A percentile compares a stretch with the other conserved stretches of the same genome.
phyloP scores from a whole-genome alignment of 805 yeast species.

The Lachancea nothofagi region DNA sequence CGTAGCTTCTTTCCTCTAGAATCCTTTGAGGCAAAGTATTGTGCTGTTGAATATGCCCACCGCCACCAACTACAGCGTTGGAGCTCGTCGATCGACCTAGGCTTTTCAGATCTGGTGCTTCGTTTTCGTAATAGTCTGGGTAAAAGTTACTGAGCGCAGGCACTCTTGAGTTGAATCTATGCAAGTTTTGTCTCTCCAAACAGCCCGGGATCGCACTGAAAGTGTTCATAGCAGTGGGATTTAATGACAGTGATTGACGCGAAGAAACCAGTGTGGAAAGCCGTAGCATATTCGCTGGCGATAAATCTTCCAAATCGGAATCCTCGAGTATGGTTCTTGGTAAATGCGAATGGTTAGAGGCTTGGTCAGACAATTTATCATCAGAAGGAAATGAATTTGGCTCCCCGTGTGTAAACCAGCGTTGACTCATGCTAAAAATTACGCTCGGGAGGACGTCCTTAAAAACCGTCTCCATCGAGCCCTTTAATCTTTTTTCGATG shows the following conservation, averaged over 20 bases:
- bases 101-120: constrained; percentile 7
- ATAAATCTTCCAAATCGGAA: constrained; percentile 38
- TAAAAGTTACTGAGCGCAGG: constrained; percentile 29
- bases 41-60: constrained; percentile 14
- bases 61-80: constrained; percentile 4
- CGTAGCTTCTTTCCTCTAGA: constrained; percentile 20
- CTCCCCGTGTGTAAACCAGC: constrained; percentile 27
- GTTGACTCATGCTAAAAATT: constrained; percentile 32
- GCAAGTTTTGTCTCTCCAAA: constrained; percentile 32
- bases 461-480: constrained; percentile 31
- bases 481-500: constrained; percentile 31
- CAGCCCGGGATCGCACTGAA: constrained; percentile 35
- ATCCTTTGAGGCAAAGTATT: constrained; percentile 25
- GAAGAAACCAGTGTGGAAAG: constrained; percentile 64
- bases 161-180: constrained; percentile 29
- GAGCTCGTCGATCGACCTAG: constrained; percentile 6
- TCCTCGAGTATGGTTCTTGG: constrained; percentile 25
- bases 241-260: constrained; percentile 73
- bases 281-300: constrained; percentile 62
- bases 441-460: constrained; percentile 33
- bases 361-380: constrained; percentile 6
- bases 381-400: constrained; percentile 6
- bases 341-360: constrained; percentile 3
- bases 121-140: constrained; percentile 7
- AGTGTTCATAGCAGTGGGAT: constrained; percentile 45